A percentile compares a stretch with the other conserved stretches of the same genome.
These are phyloP conservation scores for Neonectria sp. DNA, from an alignment of 2,329 filamentous ascomycete species.

Conservation along the genomic window DNA sequence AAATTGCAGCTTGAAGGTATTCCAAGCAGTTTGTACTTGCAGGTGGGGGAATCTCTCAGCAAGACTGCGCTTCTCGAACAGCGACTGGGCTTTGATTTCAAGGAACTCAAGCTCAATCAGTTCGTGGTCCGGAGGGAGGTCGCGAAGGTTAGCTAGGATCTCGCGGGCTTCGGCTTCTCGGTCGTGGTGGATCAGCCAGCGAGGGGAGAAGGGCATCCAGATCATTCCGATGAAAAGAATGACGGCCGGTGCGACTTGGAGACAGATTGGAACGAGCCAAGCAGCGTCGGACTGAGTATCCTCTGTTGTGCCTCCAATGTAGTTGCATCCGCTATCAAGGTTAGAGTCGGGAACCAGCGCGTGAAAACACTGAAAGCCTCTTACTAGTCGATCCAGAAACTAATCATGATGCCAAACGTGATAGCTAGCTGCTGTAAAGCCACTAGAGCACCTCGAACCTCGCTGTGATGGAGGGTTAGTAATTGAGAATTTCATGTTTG, in stretches of 20 bases:
- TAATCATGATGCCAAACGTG: constrained; percentile 75
- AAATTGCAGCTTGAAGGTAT: constrained; percentile 78
- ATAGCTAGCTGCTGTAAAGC: constrained; percentile 68
- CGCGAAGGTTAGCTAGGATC: constrained; percentile 76
- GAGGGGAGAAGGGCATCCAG: constrained; percentile 85
- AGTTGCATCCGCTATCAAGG: constrained; percentile 68
- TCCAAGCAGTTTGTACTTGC: constrained; percentile 71
- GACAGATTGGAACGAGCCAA: constrained; percentile 81
- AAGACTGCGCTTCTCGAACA: constrained; percentile 82
- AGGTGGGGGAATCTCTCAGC: constrained; percentile 78
- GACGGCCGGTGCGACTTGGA: constrained; percentile 78
- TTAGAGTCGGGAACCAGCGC: background rate
- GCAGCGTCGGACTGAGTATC: constrained; percentile 74
- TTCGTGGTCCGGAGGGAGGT: constrained; percentile 73
- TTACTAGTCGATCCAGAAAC: constrained; percentile 74
- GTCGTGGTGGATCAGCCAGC: constrained; percentile 80
- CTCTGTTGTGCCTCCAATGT: constrained; percentile 69
- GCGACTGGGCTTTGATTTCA: constrained; percentile 85
- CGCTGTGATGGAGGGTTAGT: constrained; percentile 37
- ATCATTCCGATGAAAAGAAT: constrained; percentile 79
- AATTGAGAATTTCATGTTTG: background rate
- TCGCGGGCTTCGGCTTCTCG: constrained; percentile 77
- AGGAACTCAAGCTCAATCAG: constrained; percentile 82
- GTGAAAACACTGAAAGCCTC: constrained; percentile 20
- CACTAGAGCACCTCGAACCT: constrained; percentile 60